phyloP scores from a whole-genome alignment of 371 early-diverging fungal species.

The Mucor mucedo region DNA sequence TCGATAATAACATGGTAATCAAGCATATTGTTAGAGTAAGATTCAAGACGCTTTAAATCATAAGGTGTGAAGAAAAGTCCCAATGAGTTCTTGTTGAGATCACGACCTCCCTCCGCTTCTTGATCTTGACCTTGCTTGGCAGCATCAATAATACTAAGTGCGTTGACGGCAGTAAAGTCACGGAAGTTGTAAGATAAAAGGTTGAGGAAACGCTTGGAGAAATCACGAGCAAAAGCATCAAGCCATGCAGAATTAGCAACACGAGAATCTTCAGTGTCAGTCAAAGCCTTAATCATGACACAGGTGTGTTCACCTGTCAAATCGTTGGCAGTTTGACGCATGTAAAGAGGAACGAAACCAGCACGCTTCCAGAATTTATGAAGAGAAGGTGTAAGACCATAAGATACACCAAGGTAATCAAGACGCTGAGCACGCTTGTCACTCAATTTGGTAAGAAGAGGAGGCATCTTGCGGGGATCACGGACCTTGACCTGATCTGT shows the following conservation, averaged over 20 bases:
- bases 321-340: slow-evolving; percentile 97
- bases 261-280: slow-evolving; percentile 52
- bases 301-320: slow-evolving; percentile 98
- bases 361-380: slow-evolving; percentile 97
- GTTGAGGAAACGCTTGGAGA: slow-evolving; percentile 85
- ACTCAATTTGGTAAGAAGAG: slow-evolving; percentile 80
- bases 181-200: slow-evolving; percentile 89
- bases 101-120: slow-evolving; percentile 29
- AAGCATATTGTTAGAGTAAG: slow-evolving; percentile 91
- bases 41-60: slow-evolving; percentile 94
- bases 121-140: slow-evolving; percentile 52
- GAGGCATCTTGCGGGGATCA: slow-evolving; percentile 90
- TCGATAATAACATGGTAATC: slow-evolving; percentile 98
- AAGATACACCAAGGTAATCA: slow-evolving; percentile 98
- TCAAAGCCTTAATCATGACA: slow-evolving; percentile 90
- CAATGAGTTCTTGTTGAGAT: slow-evolving; percentile 60
- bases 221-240: slow-evolving; percentile 85
- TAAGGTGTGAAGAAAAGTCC: slow-evolving; percentile 75
- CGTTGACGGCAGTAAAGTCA: slow-evolving; percentile 81
- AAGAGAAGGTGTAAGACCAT: slow-evolving; percentile 89
- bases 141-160: slow-evolving; percentile 83
- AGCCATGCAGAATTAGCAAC: slow-evolving; percentile 71
- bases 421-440: slow-evolving; percentile 82
- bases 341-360: slow-evolving; percentile 92
- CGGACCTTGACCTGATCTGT: slow-evolving; percentile 83